These are phyloP conservation scores for Penicillium bialowiezense DNA, from an alignment of 495 filamentous ascomycete genomes.

Conservation along the genomic window DNA sequence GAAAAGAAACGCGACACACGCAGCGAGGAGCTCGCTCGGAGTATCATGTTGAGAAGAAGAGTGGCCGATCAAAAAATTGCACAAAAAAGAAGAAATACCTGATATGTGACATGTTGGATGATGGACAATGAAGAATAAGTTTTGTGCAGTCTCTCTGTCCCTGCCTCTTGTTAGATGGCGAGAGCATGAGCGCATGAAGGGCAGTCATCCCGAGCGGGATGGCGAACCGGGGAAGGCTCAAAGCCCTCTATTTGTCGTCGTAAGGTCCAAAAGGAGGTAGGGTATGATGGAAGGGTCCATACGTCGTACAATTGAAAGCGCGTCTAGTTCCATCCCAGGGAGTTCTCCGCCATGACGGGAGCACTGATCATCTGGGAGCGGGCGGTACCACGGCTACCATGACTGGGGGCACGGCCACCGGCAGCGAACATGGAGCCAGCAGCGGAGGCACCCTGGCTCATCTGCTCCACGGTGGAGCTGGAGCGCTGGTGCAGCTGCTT, in stretches of 20 bases:
- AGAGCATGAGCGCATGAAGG: slow-evolving; percentile 7
- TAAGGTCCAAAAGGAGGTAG: background rate
- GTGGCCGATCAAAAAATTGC: slow-evolving; percentile 25
- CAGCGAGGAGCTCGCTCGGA: slow-evolving; percentile 18
- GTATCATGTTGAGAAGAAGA: slow-evolving; percentile 28
- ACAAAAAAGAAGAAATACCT: slow-evolving; percentile 30
- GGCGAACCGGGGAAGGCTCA: background rate
- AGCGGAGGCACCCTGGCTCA: slow-evolving; percentile 41
- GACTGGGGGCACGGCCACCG: slow-evolving; percentile 45
- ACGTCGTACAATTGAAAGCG: slow-evolving; percentile 8
- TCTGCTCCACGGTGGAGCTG: slow-evolving; percentile 55
- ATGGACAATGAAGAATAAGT: slow-evolving; percentile 28
- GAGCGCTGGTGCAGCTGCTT: slow-evolving; percentile 76
- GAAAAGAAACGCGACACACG: slow-evolving; percentile 21
- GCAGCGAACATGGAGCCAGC: slow-evolving; percentile 31
- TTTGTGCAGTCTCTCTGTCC: slow-evolving; percentile 27
- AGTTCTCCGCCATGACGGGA: slow-evolving; percentile 96
- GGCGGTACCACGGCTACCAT: slow-evolving; percentile 66
- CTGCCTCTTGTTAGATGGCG: slow-evolving; percentile 4
- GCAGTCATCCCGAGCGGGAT: background rate
- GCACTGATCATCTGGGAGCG: slow-evolving; percentile 73
- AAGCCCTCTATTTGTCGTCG: slow-evolving; percentile 5
- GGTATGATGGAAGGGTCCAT: background rate
- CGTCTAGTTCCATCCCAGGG: slow-evolving; percentile 91
- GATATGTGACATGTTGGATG: slow-evolving; percentile 25